phyloP scores from a whole-genome alignment of 1,139 yeast species.

The Kodamaea ohmeri region DNA sequence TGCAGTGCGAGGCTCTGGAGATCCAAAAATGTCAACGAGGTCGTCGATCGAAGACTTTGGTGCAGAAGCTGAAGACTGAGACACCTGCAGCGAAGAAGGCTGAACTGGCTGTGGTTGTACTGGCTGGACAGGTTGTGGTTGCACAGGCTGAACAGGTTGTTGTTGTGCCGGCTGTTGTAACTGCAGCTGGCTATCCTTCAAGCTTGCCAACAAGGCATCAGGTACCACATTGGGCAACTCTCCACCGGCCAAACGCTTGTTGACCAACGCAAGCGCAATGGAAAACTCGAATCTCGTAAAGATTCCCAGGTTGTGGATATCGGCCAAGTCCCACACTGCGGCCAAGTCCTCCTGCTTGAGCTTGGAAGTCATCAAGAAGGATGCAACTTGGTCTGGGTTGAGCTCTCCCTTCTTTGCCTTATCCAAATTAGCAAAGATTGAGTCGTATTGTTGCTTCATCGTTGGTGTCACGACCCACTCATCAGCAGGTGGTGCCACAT shows the following conservation, averaged over 20 bases:
- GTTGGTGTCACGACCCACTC: constrained; percentile 72
- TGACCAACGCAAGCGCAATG: constrained; percentile 90
- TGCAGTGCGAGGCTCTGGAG: constrained; percentile 27
- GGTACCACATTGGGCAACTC: constrained; percentile 73
- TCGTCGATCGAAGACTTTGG: constrained; percentile 63
- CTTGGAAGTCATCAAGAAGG: constrained; percentile 84
- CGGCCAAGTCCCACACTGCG: constrained; percentile 91
- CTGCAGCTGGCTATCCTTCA: constrained; percentile 17
- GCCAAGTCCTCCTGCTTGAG: constrained; percentile 85
- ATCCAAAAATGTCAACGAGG: constrained; percentile 56
- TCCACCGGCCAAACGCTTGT: constrained; percentile 74
- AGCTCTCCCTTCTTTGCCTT: constrained; percentile 60
- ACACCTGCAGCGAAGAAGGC: too few species aligned
- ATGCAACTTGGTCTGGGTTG: constrained; percentile 79
- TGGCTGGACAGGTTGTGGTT: too few species aligned
- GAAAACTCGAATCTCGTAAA: constrained; percentile 82
- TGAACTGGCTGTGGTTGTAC: constrained; percentile 9
- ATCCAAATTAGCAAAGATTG: constrained; percentile 75
- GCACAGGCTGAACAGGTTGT: too few species aligned
- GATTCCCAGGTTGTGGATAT: constrained; percentile 80
- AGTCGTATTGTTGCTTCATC: constrained; percentile 75
- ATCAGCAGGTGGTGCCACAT: constrained; percentile 6
- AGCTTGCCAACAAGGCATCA: constrained; percentile 44
- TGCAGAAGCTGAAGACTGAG: constrained; percentile 11
- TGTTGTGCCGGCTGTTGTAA: constrained; percentile 15